Percentiles rank a stretch among this genome's conserved stretches.
These are phyloP conservation scores for Lachnum nothofagi DNA, from an alignment of 2,329 filamentous ascomycete species.

Conservation along the genomic window DNA sequence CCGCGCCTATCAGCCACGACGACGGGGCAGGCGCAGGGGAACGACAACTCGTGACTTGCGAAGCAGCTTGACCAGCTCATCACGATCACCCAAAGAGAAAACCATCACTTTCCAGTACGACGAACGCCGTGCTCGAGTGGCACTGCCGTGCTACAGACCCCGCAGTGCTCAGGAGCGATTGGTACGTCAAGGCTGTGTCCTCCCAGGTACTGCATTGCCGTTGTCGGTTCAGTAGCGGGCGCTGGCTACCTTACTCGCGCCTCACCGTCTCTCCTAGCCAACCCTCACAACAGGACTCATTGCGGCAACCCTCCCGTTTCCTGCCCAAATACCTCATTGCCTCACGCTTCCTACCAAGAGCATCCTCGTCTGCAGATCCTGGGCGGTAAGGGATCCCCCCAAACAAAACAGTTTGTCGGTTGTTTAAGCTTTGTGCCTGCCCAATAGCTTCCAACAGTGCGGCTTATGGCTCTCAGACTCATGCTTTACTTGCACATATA, in stretches of 20 bases:
- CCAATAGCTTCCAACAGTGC: not conserved
- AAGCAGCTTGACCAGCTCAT: not conserved
- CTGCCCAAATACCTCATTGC: slow-evolving; percentile 4
- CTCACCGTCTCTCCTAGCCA: not conserved
- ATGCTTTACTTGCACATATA: slow-evolving; percentile 8
- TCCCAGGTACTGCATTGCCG: not conserved
- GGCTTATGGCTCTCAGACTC: slow-evolving; percentile 3
- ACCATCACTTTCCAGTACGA: not conserved
- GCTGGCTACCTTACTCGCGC: not conserved
- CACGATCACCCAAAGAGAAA: not conserved
- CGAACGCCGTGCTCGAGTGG: too few relatives aligned
- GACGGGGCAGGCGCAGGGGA: not conserved
- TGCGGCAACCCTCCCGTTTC: not conserved
- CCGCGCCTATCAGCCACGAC: not conserved
- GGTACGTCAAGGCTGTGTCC: not conserved
- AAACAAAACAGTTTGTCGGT: slow-evolving; percentile 1
- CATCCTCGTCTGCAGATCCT: slow-evolving; percentile 7
- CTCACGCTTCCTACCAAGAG: slow-evolving; percentile 13
- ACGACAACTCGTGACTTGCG: not conserved
- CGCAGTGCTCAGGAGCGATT: too few relatives aligned
- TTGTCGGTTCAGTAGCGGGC: not conserved
- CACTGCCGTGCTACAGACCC: too few relatives aligned
- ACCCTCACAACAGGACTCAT: slow-evolving; percentile 1
- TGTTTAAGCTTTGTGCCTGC: slow-evolving; percentile 3
- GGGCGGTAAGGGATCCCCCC: not conserved